Evolutionary conservation across 2,329 filamentous ascomycete species (phyloP).

Genomic region (Clarireedia homoeocarpa): DNA sequence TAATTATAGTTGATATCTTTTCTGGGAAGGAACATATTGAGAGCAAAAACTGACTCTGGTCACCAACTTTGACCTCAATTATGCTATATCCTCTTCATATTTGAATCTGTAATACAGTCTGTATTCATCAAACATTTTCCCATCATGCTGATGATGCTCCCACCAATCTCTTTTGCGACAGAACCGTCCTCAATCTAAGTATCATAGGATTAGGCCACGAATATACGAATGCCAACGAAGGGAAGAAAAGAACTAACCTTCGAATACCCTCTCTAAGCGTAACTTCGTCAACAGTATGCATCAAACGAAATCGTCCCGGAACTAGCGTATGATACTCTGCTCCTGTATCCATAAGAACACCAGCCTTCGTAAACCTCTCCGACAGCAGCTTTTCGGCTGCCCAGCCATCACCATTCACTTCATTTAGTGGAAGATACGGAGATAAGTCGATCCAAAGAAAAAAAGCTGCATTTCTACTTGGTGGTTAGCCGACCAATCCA

Average conservation of each 20-base stretch:
- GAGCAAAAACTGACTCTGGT: no score
- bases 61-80: no score
- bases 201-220: no score
- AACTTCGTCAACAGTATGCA: conserved; percentile 31
- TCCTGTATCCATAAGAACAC: conserved; percentile 43
- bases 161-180: no score
- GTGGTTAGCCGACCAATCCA: not conserved
- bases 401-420: conserved; percentile 29
- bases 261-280: conserved; percentile 8
- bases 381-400: conserved; percentile 10
- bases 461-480: conserved; percentile 42
- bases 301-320: conserved; percentile 46
- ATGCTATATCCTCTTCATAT: no score
- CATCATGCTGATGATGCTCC: no score
- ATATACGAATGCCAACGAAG: no score
- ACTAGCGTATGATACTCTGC: conserved; percentile 37
- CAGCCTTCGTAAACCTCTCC: conserved; percentile 34
- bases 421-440: conserved; percentile 34
- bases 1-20: no score
- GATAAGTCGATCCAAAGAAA: conserved; percentile 48
- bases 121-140: no score
- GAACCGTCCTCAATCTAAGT: no score
- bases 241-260: conserved; percentile 4
- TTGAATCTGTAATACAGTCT: no score
- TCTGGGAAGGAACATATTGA: no score